Percentiles rank a stretch among this genome's conserved stretches.
Conservation (phyloP, 495 filamentous ascomycete genomes). For the Pyrenula massariospora region DNA sequence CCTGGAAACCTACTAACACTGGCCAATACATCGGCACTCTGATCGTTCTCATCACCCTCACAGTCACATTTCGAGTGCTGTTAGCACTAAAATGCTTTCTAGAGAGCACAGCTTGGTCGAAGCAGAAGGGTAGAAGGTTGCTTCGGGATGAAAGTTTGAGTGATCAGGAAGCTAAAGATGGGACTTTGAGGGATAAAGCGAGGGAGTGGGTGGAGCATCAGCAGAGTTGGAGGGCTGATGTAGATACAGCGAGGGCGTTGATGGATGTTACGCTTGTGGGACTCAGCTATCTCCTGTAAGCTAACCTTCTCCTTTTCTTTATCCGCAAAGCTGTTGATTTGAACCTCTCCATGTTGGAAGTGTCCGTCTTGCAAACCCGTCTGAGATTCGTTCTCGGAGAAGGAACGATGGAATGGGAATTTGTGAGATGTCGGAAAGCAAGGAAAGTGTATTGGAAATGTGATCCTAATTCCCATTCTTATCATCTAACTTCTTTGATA, state of each 20-base stretch:
- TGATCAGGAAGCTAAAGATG: slow-evolving; percentile 3
- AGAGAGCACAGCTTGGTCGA: slow-evolving; percentile 12
- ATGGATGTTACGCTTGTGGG: slow-evolving; percentile 14
- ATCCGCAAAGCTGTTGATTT: not conserved
- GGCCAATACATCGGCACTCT: slow-evolving; percentile 21
- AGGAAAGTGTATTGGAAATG: too few relatives aligned
- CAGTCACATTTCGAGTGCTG: slow-evolving; percentile 15
- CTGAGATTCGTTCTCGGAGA: too few relatives aligned
- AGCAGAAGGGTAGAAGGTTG: slow-evolving; percentile 3
- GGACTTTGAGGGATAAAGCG: not conserved
- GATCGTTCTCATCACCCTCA: slow-evolving; percentile 18
- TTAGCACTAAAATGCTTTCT: slow-evolving; percentile 14
- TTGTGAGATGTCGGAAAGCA: too few relatives aligned
- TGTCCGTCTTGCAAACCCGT: too few relatives aligned
- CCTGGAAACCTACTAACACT: slow-evolving; percentile 12
- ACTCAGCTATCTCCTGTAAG: slow-evolving; percentile 16
- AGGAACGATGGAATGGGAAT: too few relatives aligned
- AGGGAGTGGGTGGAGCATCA: slow-evolving; percentile 14
- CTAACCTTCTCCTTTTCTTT: not conserved
- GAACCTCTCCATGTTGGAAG: too few relatives aligned
- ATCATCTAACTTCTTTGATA: too few relatives aligned
- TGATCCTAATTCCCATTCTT: too few relatives aligned
- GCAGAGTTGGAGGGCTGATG: slow-evolving; percentile 16
- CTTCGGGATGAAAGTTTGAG: not conserved
- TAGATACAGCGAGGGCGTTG: slow-evolving; percentile 12